A percentile compares a stretch with the other conserved stretches of the same genome.
phyloP scores from a whole-genome alignment of 2,329 filamentous ascomycete species.

The Myrmaecium sp. region DNA sequence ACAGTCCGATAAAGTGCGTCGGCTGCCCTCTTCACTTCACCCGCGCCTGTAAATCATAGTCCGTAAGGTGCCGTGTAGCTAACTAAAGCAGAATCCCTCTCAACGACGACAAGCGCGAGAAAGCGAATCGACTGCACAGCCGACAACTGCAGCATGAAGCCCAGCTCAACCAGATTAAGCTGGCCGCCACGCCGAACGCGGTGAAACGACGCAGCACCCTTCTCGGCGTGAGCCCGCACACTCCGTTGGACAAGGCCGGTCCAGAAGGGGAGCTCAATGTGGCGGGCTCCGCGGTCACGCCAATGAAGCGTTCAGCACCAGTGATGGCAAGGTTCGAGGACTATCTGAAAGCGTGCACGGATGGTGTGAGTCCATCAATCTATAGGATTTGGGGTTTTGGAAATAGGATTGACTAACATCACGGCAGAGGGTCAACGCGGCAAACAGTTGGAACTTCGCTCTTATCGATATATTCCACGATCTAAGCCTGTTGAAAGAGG shows the following conservation, averaged over 20 bases:
- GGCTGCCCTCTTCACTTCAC: too few species aligned
- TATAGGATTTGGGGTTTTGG: too few species aligned
- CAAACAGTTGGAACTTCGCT: constrained; percentile 99
- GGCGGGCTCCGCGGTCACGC: constrained; percentile 64
- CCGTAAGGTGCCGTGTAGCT: too few species aligned
- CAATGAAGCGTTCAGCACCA: constrained; percentile 78
- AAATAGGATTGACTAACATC: constrained; percentile 5
- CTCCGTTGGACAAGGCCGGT: constrained; percentile 29
- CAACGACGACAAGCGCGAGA: constrained; percentile 89
- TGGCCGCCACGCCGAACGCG: constrained; percentile 56
- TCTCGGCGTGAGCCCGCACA: constrained; percentile 31
- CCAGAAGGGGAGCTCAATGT: constrained; percentile 46
- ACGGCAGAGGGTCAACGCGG: constrained; percentile 61
- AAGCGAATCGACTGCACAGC: constrained; percentile 71
- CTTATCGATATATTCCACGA: constrained; percentile 99
- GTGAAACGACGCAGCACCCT: constrained; percentile 40
- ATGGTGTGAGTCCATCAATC: constrained; percentile 41
- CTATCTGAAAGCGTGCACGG: constrained; percentile 99
- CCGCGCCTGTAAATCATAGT: constrained; percentile 3
- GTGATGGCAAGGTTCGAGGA: constrained; percentile 97
- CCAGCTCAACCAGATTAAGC: constrained; percentile 83
- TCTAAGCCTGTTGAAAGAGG: constrained; percentile 92
- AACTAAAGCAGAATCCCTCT: constrained; percentile 61
- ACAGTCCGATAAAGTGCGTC: too few species aligned
- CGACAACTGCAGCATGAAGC: constrained; percentile 77